Conservation (phyloP, 2,329 filamentous ascomycete genomes). For the Colletotrichum kahawae region DNA sequence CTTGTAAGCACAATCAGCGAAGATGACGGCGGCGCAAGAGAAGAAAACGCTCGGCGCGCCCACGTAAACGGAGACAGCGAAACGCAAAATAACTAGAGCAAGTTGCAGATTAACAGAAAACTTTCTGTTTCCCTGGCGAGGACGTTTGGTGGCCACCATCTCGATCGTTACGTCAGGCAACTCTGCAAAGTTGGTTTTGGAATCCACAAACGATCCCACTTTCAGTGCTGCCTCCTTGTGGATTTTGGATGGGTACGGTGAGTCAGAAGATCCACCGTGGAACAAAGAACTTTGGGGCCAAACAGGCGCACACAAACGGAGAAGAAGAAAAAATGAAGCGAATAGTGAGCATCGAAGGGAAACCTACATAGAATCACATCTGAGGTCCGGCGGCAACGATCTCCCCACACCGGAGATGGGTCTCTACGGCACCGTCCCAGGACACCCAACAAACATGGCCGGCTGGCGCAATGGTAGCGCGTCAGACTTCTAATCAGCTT, state of each 20-base stretch:
- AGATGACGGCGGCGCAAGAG: background rate
- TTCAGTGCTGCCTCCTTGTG: background rate
- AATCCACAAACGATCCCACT: background rate
- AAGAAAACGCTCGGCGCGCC: background rate
- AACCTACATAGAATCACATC: background rate
- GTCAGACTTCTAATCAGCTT: constrained; percentile 15
- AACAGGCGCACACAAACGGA: background rate
- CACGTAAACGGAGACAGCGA: background rate
- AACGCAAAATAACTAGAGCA: background rate
- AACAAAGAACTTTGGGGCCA: background rate
- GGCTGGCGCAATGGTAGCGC: constrained; percentile 23
- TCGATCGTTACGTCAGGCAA: background rate
- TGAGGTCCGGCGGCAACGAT: background rate
- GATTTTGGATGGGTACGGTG: background rate
- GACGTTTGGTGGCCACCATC: background rate
- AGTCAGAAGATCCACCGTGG: background rate
- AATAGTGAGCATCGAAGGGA: no score
- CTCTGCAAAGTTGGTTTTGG: background rate
- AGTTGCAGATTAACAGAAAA: background rate
- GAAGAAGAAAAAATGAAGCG: no score
- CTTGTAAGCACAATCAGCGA: background rate
- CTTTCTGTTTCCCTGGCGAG: background rate
- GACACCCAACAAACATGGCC: background rate
- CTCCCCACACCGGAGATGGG: background rate
- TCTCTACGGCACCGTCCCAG: background rate